Base-by-base conservation (phyloP, 805 yeast species). In the Myxozyma geophila region DNA sequence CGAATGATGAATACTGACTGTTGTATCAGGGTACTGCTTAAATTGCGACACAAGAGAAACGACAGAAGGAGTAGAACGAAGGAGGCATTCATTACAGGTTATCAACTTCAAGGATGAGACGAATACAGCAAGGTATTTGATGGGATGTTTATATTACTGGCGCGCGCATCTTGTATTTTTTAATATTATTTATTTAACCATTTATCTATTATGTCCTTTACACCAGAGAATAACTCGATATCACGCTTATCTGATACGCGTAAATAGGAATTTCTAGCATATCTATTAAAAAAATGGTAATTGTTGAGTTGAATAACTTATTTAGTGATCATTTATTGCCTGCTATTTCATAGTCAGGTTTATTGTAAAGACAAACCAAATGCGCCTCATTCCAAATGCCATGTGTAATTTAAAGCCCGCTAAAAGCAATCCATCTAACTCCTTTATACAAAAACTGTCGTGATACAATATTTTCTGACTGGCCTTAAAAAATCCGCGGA, bases 1-100 rank as follows among this genome's bases (percentile, higher is more conserved):
- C 17, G 12, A 5, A 17, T 7, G 6, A 7, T 13, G 35, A 33
- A 49, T 23, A 36, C 10, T 39, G 19, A 21, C 17, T 2, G 8
- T 1, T 13, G 7, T 12, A 33, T n/a, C 54, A 62, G 66, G 66
- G 66, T 48, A 58, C 66, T 50, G 66, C 66, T n/a, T 62, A 54
- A 54, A 40, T 48, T 9, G n/a, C 13, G 8, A n/a, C 37, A 3
- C 5, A 28, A 28, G 28, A 28, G 28, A n/a, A n/a, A 39, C 43
- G 43, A 43, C 21, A 19, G 47, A 12, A 8, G 17, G n/a, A 43
- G 4, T 2, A 13, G n/a, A n/a, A 13, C 15, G 21, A 43, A 28
- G 28, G 28, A 28, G 28, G 44, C 35, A 9, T 44, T 28, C 51
- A 46, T 43, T 44, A 21, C 15, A 43, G 47, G 13, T 7, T 39